Evolutionary conservation across 2,329 filamentous ascomycete species (phyloP).

Genomic region (Domatiomyces globalis): DNA sequence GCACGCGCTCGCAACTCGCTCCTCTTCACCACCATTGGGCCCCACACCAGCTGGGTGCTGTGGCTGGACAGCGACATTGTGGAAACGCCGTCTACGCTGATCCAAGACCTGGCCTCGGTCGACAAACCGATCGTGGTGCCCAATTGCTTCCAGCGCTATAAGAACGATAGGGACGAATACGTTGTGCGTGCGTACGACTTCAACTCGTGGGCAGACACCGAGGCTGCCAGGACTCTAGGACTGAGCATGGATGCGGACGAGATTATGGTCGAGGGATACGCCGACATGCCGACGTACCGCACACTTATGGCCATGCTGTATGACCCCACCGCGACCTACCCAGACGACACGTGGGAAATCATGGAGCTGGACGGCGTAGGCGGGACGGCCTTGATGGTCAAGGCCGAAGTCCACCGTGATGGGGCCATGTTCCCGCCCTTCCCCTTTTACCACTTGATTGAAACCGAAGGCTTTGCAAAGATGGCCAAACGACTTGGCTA

Average conservation of each 20-base stretch:
- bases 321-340: slow-evolving; percentile 32
- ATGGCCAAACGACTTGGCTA: slow-evolving; percentile 87
- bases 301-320: slow-evolving; percentile 79
- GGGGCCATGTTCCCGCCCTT: slow-evolving; percentile 98
- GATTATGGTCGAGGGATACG: slow-evolving; percentile 84
- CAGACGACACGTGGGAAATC: slow-evolving; percentile 27
- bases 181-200: slow-evolving; percentile 82
- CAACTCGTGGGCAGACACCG: slow-evolving; percentile 93
- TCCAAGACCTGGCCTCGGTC: slow-evolving; percentile 79
- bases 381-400: slow-evolving; percentile 81
- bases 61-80: slow-evolving; percentile 91
- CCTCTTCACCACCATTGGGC: slow-evolving; percentile 86
- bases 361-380: slow-evolving; percentile 84
- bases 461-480: slow-evolving; percentile 95
- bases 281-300: slow-evolving; percentile 82
- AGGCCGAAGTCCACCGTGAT: slow-evolving; percentile 91
- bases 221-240: slow-evolving; percentile 59
- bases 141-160: slow-evolving; percentile 87
- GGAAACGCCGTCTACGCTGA: slow-evolving; percentile 69
- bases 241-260: slow-evolving; percentile 77
- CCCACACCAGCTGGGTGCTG: slow-evolving; percentile 84
- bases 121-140: slow-evolving; percentile 86
- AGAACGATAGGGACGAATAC: slow-evolving; percentile 54
- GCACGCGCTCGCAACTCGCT: slow-evolving; percentile 84
- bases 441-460: slow-evolving; percentile 88